These are phyloP conservation scores for Aspergillus awamori DNA, from an alignment of 2,329 filamentous ascomycete species.

Conservation along the genomic window DNA sequence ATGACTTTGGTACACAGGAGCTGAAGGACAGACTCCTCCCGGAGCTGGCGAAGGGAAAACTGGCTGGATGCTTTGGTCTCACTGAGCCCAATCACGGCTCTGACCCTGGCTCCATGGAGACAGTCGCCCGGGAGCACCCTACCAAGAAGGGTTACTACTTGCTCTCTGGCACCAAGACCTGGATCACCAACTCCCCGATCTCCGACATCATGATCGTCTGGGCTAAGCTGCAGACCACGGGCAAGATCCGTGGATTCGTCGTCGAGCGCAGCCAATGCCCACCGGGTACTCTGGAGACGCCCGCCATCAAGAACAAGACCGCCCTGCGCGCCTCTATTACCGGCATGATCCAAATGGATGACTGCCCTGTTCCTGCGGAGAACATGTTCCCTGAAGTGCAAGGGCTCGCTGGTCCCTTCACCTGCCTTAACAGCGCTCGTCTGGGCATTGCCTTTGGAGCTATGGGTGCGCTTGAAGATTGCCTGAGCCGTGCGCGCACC, in stretches of 20 bases:
- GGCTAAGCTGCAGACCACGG: slow-evolving; percentile 88
- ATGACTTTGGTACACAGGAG: slow-evolving; percentile 83
- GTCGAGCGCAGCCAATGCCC: slow-evolving; percentile 85
- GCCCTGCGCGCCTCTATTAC: slow-evolving; percentile 91
- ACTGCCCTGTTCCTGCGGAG: slow-evolving; percentile 80
- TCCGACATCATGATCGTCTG: slow-evolving; percentile 83
- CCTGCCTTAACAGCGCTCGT: slow-evolving; percentile 89
- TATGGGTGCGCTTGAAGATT: slow-evolving; percentile 93
- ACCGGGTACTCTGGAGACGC: slow-evolving; percentile 85
- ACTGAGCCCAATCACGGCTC: slow-evolving; percentile 94
- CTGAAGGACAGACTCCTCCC: slow-evolving; percentile 84
- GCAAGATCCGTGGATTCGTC: slow-evolving; percentile 91
- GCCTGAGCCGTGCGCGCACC: slow-evolving; percentile 74
- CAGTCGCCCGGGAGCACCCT: slow-evolving; percentile 78
- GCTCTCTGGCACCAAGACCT: slow-evolving; percentile 83
- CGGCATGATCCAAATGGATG: slow-evolving; percentile 95
- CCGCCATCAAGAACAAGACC: slow-evolving; percentile 91
- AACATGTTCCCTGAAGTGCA: slow-evolving; percentile 95
- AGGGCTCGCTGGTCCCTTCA: slow-evolving; percentile 85
- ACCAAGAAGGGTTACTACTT: slow-evolving; percentile 80
- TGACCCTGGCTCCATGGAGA: slow-evolving; percentile 90
- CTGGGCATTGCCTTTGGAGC: slow-evolving; percentile 93
- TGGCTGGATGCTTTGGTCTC: slow-evolving; percentile 83
- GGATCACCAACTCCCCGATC: slow-evolving; percentile 94
- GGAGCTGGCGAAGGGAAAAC: slow-evolving; percentile 76